These are phyloP conservation scores for Ailanthus altissimus DNA, from an alignment of 345 rosid genomes.

Conservation along the genomic window DNA sequence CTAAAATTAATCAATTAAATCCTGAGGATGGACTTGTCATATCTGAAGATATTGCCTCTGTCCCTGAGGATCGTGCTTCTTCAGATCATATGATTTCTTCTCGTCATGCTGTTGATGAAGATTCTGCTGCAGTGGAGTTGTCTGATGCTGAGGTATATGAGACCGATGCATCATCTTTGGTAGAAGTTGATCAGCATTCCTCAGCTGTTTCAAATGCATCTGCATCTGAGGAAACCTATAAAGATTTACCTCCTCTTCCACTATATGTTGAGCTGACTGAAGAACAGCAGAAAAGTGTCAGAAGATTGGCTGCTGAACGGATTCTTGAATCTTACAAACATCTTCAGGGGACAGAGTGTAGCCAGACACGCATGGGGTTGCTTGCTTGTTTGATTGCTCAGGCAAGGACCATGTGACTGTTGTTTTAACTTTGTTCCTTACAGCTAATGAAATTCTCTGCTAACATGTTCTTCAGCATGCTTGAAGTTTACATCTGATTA, in stretches of 20 bases:
- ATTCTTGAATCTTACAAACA: conserved; percentile 71
- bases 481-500: neutral
- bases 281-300: conserved; percentile 52
- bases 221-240: conserved; percentile 63
- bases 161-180: conserved; percentile 37
- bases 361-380: conserved; percentile 57
- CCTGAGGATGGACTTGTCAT: conserved; percentile 44
- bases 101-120: conserved; percentile 45
- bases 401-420: conserved; percentile 40
- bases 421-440: neutral
- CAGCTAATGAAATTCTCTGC: neutral
- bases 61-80: conserved; percentile 46
- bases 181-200: conserved; percentile 55
- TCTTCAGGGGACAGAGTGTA: conserved; percentile 52
- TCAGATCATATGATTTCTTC: conserved; percentile 53
- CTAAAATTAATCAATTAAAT: conserved; percentile 45
- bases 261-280: conserved; percentile 66
- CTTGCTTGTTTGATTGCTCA: conserved; percentile 84
- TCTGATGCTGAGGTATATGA: conserved; percentile 52
- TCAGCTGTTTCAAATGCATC: conserved; percentile 41
- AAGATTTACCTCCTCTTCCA: conserved; percentile 70
- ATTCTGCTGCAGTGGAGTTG: conserved; percentile 37
- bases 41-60: conserved; percentile 43
- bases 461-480: neutral
- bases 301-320: conserved; percentile 65